Base-by-base conservation (phyloP, 2,329 filamentous ascomycete genomes). In the Xylogone sp. region DNA sequence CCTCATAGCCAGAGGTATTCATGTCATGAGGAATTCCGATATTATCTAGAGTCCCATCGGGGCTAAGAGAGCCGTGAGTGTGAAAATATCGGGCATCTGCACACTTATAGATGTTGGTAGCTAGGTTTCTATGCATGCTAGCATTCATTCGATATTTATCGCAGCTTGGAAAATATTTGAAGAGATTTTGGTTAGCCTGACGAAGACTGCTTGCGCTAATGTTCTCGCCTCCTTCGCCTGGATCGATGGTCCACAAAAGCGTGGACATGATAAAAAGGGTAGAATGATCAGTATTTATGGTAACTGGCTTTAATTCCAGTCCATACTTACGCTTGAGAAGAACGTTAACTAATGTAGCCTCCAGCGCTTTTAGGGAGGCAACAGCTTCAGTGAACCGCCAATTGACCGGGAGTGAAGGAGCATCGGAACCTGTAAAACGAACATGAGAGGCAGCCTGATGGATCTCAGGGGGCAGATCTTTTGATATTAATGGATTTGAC, bases 301-400 rank as follows among this genome's bases (percentile, higher is more conserved):
- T 64, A 9, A 74, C 65, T n/a, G 69, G 63, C n/a, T 67, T 61
- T 0, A 72, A 65, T n/a, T 67, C 62, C 6, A 69, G 22, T 0
- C 63, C 62, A 51, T 78, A 78, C 51, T 77, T 77, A 10, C 65
- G 64, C 46, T 69, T 67, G 2, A 77, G 49, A 7, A 78, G 61
- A 0, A 68, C 65, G 44, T 72, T 74, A 22, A 78, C 56, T 57
- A 77, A 67, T 0, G 70, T 68, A 13, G 74, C 75, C 56, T 78
- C 75, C 13, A 75, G 62, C 1, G 66, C 75, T 55, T 78, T 78
- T 21, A 78, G 55, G 1, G 74, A 65, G 0, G 75, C 69, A 1
- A 77, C 71, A 42, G 74, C 77, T 58, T 81, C 78, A 3, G 77
- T 75, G 49, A 79, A 77, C 3, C 76, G 69, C 77, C 78, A 81